Conservation (phyloP, 768 basidiomycete species). For the Piloderma croceum region DNA sequence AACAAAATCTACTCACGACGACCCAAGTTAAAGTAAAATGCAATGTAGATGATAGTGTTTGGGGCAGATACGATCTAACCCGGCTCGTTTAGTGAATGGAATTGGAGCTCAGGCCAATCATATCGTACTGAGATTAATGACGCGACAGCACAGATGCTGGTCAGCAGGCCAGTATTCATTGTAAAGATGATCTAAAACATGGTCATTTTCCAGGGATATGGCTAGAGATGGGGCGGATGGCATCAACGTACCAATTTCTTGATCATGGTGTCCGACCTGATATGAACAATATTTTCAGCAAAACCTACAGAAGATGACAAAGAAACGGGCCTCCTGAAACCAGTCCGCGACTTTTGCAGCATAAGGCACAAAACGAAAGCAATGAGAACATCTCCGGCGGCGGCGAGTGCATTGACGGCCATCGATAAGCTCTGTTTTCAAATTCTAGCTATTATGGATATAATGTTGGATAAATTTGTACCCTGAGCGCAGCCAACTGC, state of each 20-base stretch:
- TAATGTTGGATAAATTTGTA: too few species aligned
- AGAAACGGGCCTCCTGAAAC: conserved; percentile 38
- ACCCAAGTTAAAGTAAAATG: conserved; percentile 57
- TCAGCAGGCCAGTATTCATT: conserved; percentile 44
- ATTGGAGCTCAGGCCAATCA: background rate
- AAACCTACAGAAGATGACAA: background rate
- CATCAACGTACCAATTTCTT: conserved; percentile 34
- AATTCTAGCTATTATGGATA: too few species aligned
- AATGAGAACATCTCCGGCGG: too few species aligned
- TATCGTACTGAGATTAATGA: conserved; percentile 44
- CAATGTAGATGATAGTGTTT: conserved; percentile 48
- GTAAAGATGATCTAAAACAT: conserved; percentile 47
- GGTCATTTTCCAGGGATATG: background rate
- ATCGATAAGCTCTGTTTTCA: conserved; percentile 41
- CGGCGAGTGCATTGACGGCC: conserved; percentile 46
- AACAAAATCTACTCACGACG: conserved; percentile 19
- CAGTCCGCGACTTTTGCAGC: conserved; percentile 44
- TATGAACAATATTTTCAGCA: conserved; percentile 2
- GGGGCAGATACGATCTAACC: conserved; percentile 43
- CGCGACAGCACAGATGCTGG: conserved; percentile 48
- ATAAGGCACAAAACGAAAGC: conserved; percentile 41
- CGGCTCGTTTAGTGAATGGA: conserved; percentile 2
- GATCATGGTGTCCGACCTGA: conserved; percentile 47
- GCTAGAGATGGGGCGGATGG: background rate
- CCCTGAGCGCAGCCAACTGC: too few species aligned